Percentiles rank a stretch among this genome's conserved stretches.
Evolutionary conservation across 306 rosid species (phyloP).

Genomic region (Cucurbita pepo): DNA sequence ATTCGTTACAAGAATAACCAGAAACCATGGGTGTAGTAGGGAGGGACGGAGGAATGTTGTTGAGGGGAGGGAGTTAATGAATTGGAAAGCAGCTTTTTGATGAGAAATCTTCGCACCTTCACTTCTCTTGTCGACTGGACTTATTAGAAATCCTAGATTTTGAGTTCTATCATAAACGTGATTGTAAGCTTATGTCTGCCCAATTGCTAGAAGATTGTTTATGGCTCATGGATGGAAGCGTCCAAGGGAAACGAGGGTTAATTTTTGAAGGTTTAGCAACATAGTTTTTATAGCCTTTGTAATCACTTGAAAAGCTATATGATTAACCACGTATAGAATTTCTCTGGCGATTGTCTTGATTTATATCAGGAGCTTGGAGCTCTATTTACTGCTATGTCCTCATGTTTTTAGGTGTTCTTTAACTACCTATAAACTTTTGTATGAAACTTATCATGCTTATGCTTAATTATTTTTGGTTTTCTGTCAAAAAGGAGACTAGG

Average conservation of each 20-base stretch:
- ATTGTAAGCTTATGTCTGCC: too few relatives aligned
- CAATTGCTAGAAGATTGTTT: too few relatives aligned
- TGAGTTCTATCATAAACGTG: too few relatives aligned
- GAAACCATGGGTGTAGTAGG: not conserved
- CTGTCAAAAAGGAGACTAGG: slow-evolving; percentile 55
- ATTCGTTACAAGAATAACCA: not conserved
- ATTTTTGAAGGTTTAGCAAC: too few relatives aligned
- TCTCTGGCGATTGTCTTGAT: too few relatives aligned
- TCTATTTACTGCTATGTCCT: not conserved
- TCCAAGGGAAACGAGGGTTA: too few relatives aligned
- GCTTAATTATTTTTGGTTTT: slow-evolving; percentile 7
- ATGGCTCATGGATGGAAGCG: too few relatives aligned
- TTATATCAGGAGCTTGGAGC: not conserved
- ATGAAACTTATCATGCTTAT: not conserved
- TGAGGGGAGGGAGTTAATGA: not conserved
- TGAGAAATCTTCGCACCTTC: not conserved
- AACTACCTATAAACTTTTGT: not conserved
- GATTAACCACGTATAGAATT: too few relatives aligned
- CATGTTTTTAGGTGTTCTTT: not conserved
- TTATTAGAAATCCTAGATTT: not conserved
- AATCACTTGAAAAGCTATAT: too few relatives aligned
- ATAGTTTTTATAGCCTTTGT: too few relatives aligned
- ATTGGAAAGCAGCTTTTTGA: not conserved
- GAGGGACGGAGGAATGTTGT: not conserved
- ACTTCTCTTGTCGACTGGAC: not conserved